These are phyloP conservation scores for Mimosa pudica DNA, from an alignment of 306 rosid species.

Conservation along the genomic window DNA sequence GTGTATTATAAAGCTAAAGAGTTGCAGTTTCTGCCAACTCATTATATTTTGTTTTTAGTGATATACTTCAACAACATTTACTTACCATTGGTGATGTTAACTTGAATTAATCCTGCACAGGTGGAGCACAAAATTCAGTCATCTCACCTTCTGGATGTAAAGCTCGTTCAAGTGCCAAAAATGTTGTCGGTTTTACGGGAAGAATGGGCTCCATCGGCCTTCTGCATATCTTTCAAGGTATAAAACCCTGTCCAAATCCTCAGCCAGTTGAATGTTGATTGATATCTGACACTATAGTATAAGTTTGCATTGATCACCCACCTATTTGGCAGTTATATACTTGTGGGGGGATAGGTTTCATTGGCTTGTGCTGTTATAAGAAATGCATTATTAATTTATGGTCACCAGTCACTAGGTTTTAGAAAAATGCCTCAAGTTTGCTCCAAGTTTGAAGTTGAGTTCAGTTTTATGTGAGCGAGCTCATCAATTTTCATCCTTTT, in stretches of 20 bases:
- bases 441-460: conserved; percentile 12
- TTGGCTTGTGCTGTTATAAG: background rate
- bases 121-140: conserved; percentile 90
- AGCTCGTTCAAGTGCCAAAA: conserved; percentile 91
- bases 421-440: conserved; percentile 7
- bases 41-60: background rate
- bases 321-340: background rate
- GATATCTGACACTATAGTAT: background rate
- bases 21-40: background rate
- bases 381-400: background rate
- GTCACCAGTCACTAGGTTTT: background rate
- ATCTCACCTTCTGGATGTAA: conserved; percentile 76
- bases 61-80: background rate
- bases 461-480: conserved; percentile 6
- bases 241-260: background rate
- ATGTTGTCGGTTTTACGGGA: conserved; percentile 73
- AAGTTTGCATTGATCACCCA: background rate
- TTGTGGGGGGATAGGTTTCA: background rate
- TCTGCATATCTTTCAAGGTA: conserved; percentile 94
- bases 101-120: conserved; percentile 55
- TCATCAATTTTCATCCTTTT: too few relatives aligned
- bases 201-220: conserved; percentile 82
- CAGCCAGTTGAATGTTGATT: background rate
- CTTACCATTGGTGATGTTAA: conserved; percentile 20
- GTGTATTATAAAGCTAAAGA: conserved; percentile 13